phyloP scores from a whole-genome alignment of 169 alveolate genomes.

The Eimeria sp. region DNA sequence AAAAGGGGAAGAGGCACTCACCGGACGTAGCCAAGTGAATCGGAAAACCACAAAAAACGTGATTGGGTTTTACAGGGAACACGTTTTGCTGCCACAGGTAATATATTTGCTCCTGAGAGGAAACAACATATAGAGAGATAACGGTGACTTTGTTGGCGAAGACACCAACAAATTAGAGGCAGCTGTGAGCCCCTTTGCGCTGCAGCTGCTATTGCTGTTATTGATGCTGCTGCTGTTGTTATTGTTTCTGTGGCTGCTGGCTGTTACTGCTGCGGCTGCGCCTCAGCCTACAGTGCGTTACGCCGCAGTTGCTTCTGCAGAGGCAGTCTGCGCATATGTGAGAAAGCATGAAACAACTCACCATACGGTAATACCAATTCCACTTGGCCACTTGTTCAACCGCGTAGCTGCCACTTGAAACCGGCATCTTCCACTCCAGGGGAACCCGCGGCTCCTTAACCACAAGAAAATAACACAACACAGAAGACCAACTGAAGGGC shows the following conservation, averaged over 20 bases:
- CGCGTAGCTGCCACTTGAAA: constrained; percentile 75
- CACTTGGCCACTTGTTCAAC: constrained; percentile 87
- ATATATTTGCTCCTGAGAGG: constrained; percentile 82
- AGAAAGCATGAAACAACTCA: not conserved
- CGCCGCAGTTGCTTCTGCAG: not conserved
- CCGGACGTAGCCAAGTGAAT: constrained; percentile 87
- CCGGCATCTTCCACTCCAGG: constrained; percentile 71
- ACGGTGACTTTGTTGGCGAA: not conserved
- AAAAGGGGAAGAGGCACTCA: not conserved
- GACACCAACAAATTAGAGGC: not conserved
- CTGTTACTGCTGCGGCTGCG: not conserved
- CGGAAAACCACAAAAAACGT: constrained; percentile 88
- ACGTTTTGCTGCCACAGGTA: constrained; percentile 87
- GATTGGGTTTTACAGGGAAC: constrained; percentile 86
- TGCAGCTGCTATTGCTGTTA: not conserved
- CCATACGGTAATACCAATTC: constrained; percentile 89
- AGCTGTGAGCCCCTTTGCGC: not conserved
- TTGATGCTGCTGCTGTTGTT: not conserved
- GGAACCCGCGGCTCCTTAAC: constrained; percentile 71
- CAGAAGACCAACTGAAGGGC: not conserved
- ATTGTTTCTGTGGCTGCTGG: no score
- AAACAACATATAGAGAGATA: not conserved
- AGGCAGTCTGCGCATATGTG: not conserved
- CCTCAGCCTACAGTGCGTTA: not conserved
- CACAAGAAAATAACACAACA: not conserved